These are phyloP conservation scores for Nothopassalora personata DNA, from an alignment of 2,329 filamentous ascomycete species.

Conservation along the genomic window DNA sequence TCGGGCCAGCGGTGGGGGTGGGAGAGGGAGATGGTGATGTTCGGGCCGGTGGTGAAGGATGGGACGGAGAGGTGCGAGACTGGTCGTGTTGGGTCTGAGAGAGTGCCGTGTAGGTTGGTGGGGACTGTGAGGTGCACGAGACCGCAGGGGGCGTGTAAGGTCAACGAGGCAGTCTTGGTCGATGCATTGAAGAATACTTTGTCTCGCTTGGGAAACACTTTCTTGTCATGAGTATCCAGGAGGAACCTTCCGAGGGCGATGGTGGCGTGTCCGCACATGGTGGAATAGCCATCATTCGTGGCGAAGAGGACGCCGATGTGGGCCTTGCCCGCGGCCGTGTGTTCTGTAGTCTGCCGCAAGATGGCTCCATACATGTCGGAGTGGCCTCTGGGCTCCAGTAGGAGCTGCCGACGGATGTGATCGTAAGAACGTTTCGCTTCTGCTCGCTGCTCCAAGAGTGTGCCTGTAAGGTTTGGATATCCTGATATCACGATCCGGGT, in stretches of 20 bases:
- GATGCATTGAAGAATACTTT: constrained; percentile 29
- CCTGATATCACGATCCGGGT: constrained; percentile 42
- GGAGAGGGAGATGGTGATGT: constrained; percentile 31
- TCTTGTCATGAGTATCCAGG: constrained; percentile 36
- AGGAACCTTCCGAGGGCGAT: constrained; percentile 41
- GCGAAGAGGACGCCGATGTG: constrained; percentile 47
- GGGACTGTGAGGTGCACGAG: constrained; percentile 41
- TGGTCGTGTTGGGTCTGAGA: constrained; percentile 36
- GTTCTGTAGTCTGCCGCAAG: constrained; percentile 40
- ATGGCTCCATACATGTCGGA: constrained; percentile 50
- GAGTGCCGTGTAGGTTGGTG: constrained; percentile 21
- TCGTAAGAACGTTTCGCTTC: constrained; percentile 28
- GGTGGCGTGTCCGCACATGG: constrained; percentile 50
- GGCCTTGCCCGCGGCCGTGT: constrained; percentile 33
- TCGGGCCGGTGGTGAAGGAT: constrained; percentile 36
- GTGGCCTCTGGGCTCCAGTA: constrained; percentile 48
- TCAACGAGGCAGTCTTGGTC: constrained; percentile 28
- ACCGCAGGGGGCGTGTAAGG: constrained; percentile 44
- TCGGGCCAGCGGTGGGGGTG: constrained; percentile 36
- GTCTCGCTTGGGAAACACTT: constrained; percentile 37
- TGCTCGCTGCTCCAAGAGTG: constrained; percentile 36
- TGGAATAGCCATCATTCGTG: constrained; percentile 46
- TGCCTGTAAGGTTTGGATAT: constrained; percentile 27
- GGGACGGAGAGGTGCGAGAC: constrained; percentile 42
- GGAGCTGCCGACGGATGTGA: constrained; percentile 37